Conservation (phyloP, 2,329 filamentous ascomycete genomes). For the Fusarium sp. region DNA sequence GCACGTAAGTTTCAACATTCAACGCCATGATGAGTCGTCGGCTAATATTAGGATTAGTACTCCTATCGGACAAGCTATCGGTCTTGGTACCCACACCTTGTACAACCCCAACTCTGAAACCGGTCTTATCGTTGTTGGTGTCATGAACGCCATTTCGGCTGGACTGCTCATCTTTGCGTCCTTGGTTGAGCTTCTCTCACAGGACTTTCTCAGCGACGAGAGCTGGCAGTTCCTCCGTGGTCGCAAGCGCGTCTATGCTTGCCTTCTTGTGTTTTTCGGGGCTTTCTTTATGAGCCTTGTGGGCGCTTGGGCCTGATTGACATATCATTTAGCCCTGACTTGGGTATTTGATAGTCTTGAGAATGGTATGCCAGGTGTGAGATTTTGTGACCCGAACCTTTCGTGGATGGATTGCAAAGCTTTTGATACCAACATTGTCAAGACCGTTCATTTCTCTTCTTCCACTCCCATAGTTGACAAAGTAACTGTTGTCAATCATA, state of each 20-base stretch:
- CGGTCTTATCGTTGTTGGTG: conserved; percentile 77
- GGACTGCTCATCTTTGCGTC: conserved; percentile 79
- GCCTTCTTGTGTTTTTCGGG: conserved; percentile 68
- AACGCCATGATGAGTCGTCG: background rate
- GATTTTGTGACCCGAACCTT: background rate
- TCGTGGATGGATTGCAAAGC: background rate
- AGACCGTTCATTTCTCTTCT: background rate
- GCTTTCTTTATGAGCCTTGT: conserved; percentile 74
- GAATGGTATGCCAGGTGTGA: background rate
- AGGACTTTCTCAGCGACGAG: conserved; percentile 76
- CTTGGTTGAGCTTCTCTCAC: conserved; percentile 77
- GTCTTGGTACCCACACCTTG: conserved; percentile 75
- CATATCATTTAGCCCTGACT: background rate
- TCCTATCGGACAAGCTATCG: conserved; percentile 79
- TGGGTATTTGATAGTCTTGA: background rate
- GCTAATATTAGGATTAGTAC: conserved; percentile 61
- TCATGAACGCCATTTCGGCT: conserved; percentile 80
- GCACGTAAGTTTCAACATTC: conserved; percentile 56
- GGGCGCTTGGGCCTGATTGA: conserved; percentile 70
- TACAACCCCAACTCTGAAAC: conserved; percentile 76
- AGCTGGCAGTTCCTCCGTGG: conserved; percentile 70
- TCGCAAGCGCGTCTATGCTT: conserved; percentile 65
- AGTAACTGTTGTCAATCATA: background rate
- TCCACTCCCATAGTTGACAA: background rate
- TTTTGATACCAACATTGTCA: background rate